Evolutionary conservation across 441 rosid genomes (phyloP), one percentile per base, ranked within the genome.

Genomic region (Croton setiger): DNA sequence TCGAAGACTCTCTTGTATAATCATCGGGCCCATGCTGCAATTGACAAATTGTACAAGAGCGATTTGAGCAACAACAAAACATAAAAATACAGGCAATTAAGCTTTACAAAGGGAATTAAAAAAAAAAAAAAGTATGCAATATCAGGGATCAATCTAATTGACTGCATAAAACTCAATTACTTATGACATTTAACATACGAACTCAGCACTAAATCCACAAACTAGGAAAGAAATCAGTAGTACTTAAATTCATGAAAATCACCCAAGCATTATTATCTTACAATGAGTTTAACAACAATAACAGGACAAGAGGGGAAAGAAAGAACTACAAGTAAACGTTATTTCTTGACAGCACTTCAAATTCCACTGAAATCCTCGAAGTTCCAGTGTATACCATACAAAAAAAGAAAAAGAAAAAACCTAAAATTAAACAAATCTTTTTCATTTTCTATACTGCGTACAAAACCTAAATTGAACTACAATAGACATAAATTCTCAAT

Each of bases 11-110:
- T 75, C 84, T 88, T 65, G 78, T 90, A 56, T 70, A n/a, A 57
- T 87, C 97, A 63, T 80, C 89, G 56, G 86, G 77, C 1, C 73
- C 88, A 64, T 82, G 88, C 98, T 91, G 83, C 76, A 55, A 71
- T 41, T 51, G 55, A 59, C 44, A 35, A 31, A 20, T 41, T 7
- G 10, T 7, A 60, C 49, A 5, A 72, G 76, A 52, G 31, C 20
- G 18, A 39, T 20, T 39, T 6, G 13, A 68, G 10, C 18, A 58
- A 43, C n/a, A 3, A 15, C n/a, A 54, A 8, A 54, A 23, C 58
- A 21, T 10, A 18, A 54, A 9, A 21, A 1, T 3, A 9, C 1
- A 53, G 57, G 4, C 57, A 53, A 5, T 8, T 3, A 53, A 53
- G 9, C 57, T 20, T 53, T 5, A 20, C 33, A 20, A 4, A 27